Evolutionary conservation across 2,329 filamentous ascomycete species (phyloP), one percentile per base, ranked within the genome.

Genomic region (Pseudogymnoascus sp.): DNA sequence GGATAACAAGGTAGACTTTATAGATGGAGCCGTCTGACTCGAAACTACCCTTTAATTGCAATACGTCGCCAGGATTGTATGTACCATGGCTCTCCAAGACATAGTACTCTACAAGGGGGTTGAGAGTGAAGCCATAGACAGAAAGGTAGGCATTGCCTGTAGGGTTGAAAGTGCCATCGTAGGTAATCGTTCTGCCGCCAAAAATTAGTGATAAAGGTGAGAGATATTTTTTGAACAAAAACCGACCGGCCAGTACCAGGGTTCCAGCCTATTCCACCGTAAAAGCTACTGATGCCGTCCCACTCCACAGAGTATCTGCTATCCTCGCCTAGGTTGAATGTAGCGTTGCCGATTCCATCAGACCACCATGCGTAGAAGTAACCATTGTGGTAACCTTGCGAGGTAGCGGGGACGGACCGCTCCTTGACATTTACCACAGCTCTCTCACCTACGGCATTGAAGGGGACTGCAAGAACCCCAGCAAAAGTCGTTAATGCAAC

Each of bases 341-440:
- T 78, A 25, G 81, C 78, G 45, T 73, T 68, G 59, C 74, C 76
- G 27, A 72, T 74, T 31, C 78, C 78, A 63, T 84, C 81, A 61
- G 79, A 81, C 80, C 80, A 85, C 76, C 78, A 84, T 12, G 79
- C 81, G 74, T 81, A 84, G 76, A 79, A 85, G 74, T 77, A 85
- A 63, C 82, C 82, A 67, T 82, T 79, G 74, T 80, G 74, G 12
- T 74, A 79, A 61, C 82, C 82, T 3, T 77, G 79, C 10, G 74
- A 72, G 66, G 75, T 79, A 21, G 21, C 21, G 60, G 74, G 69
- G 29, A 79, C 80, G 37, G 74, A 73, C 25, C 61, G 61, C 61
- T 45, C 29, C 10, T 21, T 15, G 37, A 62, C 58, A 21, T 36
- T 37, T 25, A 27, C 58, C 29, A 33, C 36, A 18, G 29, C 58